Evolutionary conservation across 176 grass and related monocot species (phyloP).

Genomic region (Carex littledalei): DNA sequence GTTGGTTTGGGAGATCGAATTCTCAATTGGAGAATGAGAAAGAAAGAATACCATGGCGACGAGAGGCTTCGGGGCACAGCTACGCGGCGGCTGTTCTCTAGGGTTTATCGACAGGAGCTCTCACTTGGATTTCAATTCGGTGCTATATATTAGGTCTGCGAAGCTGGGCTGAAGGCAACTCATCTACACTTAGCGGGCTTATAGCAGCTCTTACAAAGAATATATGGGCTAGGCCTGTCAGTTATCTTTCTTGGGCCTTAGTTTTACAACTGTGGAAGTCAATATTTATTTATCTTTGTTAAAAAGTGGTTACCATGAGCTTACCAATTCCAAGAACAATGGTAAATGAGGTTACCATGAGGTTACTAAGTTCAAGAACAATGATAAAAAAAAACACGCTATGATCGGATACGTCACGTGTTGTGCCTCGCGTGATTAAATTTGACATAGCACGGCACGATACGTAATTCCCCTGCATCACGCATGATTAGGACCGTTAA

Average conservation of each 20-base stretch:
- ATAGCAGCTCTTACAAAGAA: neutral
- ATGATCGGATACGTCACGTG: too few relatives aligned
- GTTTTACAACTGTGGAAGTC: neutral
- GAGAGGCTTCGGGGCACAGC: too few relatives aligned
- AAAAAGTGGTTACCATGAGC: too few relatives aligned
- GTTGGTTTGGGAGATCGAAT: neutral
- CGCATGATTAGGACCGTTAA: too few relatives aligned
- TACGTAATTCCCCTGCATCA: too few relatives aligned
- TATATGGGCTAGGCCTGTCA: neutral
- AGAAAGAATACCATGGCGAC: conserved; percentile 38
- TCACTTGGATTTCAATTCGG: conserved; percentile 13
- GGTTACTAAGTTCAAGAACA: too few relatives aligned
- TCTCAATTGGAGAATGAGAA: neutral
- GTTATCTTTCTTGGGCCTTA: neutral
- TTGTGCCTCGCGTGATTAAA: too few relatives aligned
- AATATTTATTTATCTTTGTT: too few relatives aligned
- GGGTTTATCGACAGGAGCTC: conserved; percentile 37
- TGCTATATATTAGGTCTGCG: conserved; percentile 28
- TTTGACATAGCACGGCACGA: too few relatives aligned
- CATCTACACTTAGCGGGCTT: neutral
- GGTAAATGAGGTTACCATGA: too few relatives aligned
- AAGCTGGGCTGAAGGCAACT: neutral
- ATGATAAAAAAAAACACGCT: too few relatives aligned
- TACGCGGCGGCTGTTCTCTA: conserved; percentile 33
- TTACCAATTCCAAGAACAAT: too few relatives aligned